Conservation (phyloP, 148 eudicot species). For the Nepenthes mirabilis region DNA sequence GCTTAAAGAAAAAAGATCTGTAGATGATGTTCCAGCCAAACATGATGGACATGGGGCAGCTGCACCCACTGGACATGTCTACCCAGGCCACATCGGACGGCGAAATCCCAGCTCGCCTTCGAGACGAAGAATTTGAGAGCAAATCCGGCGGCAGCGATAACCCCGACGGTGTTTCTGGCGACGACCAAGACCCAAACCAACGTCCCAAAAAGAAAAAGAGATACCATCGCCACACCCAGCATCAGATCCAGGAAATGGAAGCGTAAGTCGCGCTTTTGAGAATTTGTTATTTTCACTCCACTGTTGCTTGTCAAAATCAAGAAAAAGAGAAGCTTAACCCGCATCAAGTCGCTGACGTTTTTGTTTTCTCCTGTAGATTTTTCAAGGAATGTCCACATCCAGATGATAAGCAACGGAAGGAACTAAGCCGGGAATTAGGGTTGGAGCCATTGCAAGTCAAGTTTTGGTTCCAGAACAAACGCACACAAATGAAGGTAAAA, state of each 20-base stretch:
- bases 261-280: constrained; percentile 23
- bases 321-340: no score
- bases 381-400: constrained; percentile 97
- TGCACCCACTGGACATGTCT: background rate
- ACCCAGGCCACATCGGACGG: background rate
- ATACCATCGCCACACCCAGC: constrained; percentile 90
- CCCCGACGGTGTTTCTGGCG: constrained; percentile 4
- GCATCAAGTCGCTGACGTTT: no score
- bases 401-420: constrained; percentile 94
- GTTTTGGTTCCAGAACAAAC: constrained; percentile 97
- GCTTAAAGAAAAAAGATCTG: background rate
- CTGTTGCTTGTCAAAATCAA: no score
- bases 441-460: constrained; percentile 85
- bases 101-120: background rate
- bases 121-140: constrained; percentile 5
- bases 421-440: constrained; percentile 57
- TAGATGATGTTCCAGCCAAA: background rate
- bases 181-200: constrained; percentile 6
- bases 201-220: constrained; percentile 11
- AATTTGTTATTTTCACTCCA: no score
- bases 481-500: constrained; percentile 90
- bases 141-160: constrained; percentile 4
- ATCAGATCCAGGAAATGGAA: constrained; percentile 90
- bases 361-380: constrained; percentile 17
- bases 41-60: background rate